phyloP scores from a whole-genome alignment of 148 eudicot genomes.

The Spergularia bocconei region DNA sequence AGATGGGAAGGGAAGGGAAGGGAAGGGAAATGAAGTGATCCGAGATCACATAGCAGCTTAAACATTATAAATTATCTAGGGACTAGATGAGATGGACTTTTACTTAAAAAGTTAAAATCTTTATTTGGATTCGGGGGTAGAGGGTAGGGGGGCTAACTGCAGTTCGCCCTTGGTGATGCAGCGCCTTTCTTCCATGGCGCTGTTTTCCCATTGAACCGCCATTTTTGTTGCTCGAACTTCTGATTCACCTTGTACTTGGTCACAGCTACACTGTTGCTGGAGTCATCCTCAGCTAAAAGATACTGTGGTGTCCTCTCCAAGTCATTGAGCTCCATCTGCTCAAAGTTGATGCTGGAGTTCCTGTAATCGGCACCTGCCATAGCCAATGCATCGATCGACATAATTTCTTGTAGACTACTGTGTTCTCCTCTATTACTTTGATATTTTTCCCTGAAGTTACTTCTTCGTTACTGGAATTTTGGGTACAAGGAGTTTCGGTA shows the following conservation, averaged over 20 bases:
- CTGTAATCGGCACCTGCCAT: conserved; percentile 41
- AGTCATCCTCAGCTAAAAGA: conserved; percentile 24
- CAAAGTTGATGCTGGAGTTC: conserved; percentile 13
- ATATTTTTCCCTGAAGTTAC: not conserved
- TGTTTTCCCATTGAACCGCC: not conserved
- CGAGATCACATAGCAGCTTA: not conserved
- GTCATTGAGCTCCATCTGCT: conserved; percentile 20
- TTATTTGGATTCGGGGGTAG: too few species aligned
- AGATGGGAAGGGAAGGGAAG: not conserved
- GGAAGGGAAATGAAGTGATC: not conserved
- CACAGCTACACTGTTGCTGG: not conserved
- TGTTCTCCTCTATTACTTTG: not conserved
- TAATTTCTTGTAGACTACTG: conserved; percentile 1
- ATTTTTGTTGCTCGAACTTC: not conserved
- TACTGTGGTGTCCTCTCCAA: conserved; percentile 22
- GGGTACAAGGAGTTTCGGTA: conserved; percentile 2
- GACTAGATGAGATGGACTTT: not conserved
- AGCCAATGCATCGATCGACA: conserved; percentile 43
- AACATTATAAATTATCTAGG: not conserved
- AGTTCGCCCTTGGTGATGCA: not conserved
- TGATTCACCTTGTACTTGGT: not conserved
- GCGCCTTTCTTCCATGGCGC: conserved; percentile 4
- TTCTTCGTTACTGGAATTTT: not conserved
- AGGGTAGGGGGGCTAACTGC: not conserved
- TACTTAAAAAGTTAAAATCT: too few species aligned